Evolutionary conservation across 1,284 basidiomycete species (phyloP).

Genomic region (Ceratobasidium sp.): DNA sequence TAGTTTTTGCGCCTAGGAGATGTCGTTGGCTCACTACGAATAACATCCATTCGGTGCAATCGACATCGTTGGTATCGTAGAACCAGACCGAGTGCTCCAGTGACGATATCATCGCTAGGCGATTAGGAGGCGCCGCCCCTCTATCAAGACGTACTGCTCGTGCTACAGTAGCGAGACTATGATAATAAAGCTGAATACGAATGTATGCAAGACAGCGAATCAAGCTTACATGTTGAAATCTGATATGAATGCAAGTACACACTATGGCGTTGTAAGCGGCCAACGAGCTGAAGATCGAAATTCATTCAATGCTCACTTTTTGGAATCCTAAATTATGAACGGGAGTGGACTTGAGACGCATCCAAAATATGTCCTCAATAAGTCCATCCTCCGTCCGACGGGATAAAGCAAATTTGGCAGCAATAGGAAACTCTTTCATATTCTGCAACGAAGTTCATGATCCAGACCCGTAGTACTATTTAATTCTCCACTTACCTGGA

Average conservation of each 20-base stretch:
- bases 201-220: conserved; percentile 2
- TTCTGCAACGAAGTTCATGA: conserved; percentile 63
- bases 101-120: conserved; percentile 80
- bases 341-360: conserved; percentile 72
- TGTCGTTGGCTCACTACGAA: conserved; percentile 73
- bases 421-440: conserved; percentile 75
- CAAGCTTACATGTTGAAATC: conserved; percentile 80
- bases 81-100: conserved; percentile 89
- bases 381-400: conserved; percentile 46
- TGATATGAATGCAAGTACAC: conserved; percentile 87
- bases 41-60: conserved; percentile 83
- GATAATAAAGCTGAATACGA: conserved; percentile 47
- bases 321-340: conserved; percentile 79
- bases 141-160: conserved; percentile 73
- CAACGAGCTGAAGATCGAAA: background rate
- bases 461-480: background rate
- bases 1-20: conserved; percentile 15
- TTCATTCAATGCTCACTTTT: conserved; percentile 67
- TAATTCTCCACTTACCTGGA: conserved; percentile 65
- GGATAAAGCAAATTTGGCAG: conserved; percentile 66
- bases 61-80: conserved; percentile 80
- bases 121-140: conserved; percentile 63
- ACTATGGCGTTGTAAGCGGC: conserved; percentile 62
- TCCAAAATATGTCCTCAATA: conserved; percentile 79
- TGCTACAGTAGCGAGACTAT: conserved; percentile 74